Evolutionary conservation across 108 stramenopile genomes (phyloP), one percentile per base, ranked within the genome.

Genomic region (Cyclotella cryptica): DNA sequence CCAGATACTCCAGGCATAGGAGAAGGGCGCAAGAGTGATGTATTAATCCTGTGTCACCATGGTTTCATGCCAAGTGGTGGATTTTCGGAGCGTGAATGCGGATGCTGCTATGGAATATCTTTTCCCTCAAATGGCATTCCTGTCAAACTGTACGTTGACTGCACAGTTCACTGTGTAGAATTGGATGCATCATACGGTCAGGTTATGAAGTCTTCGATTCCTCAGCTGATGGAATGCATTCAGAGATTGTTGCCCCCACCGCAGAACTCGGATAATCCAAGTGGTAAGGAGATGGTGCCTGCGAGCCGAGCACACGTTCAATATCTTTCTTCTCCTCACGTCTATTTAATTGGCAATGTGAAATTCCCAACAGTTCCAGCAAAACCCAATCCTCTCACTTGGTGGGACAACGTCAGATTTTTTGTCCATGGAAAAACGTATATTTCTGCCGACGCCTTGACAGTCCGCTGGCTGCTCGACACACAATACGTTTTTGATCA

Each of bases 371-470:
- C 2, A 2, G 35, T 6, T 35, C 30, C 60, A 39, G 66, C 22
- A 18, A 51, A 24, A 19, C 18, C 47, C 5, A n/a, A 39, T 1
- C 79, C 75, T 30, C 65, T 82, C 15, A 69, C 80, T 54, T 87
- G 86, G 86, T 87, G 86, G 86, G 86, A 87, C 54, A 84, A 82
- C 64, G 15, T 78, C 11, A 43, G 86, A 24, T 87, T 85, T 49
- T 75, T 80, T 49, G 29, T 87, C n/a, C 86, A 87, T 60, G 86
- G 86, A 29, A 49, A 70, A 12, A 54, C 74, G 15, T 24, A 24
- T 41, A 26, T 81, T n/a, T 68, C 61, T 19, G 71, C 71, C 11
- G 53, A 78, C 55, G 39, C 58, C 35, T 29, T 87, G 21, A 68
- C 77, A 42, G 51, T 77, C 10, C 74, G 81, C 69, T 85, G 74